Evolutionary conservation across 495 filamentous ascomycete species (phyloP), one percentile per base, ranked within the genome.

Genomic region (Penicillium bovifimosum): DNA sequence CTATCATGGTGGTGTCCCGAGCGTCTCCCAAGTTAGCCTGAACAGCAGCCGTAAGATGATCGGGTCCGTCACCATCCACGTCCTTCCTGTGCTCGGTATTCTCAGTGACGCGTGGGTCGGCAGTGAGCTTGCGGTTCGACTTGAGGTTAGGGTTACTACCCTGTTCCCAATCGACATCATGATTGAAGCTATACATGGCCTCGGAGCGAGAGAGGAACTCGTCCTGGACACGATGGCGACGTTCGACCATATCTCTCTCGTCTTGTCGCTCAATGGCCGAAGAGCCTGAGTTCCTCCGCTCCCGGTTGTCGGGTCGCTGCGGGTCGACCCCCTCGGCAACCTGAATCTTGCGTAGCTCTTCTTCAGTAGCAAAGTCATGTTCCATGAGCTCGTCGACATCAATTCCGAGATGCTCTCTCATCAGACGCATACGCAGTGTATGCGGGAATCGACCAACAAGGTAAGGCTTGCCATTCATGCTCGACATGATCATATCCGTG

Each of bases 381-480:
- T 93, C 90, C 72, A 88, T 76, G 49, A 96, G 80, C 62, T 87
- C 90, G 63, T 99, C 93, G 16, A 96, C 88, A 62, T 97, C 93
- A 47, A 99, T 73, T 31, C 93, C 93, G 32, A 99, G 78, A 76
- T 99, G 93, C 69, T 99, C 93, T 54, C 93, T 82, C 93, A 97
- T 97, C 40, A 99, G 72, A 35, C 95, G 83, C 76, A 96, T 85
- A 3, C 93, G 87, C 54, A 98, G 81, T 0, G 91, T 93, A 63
- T 97, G 91, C 14, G 93, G 86, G 67, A 96, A 98, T 26, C 87
- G 79, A 26, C 92, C 93, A 38, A 97, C 95, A 13, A 86, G 80
- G 61, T 92, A 98, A 8, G 89, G 85, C 54, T 86, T 76, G 10
- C 90, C 91, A 36, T 80, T 89, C 93, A 99, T 97, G 40, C 80